A percentile compares a stretch with the other conserved stretches of the same genome.
Evolutionary conservation across 2,329 filamentous ascomycete genomes (phyloP).

Genomic region (Ceratocystis albifundus): DNA sequence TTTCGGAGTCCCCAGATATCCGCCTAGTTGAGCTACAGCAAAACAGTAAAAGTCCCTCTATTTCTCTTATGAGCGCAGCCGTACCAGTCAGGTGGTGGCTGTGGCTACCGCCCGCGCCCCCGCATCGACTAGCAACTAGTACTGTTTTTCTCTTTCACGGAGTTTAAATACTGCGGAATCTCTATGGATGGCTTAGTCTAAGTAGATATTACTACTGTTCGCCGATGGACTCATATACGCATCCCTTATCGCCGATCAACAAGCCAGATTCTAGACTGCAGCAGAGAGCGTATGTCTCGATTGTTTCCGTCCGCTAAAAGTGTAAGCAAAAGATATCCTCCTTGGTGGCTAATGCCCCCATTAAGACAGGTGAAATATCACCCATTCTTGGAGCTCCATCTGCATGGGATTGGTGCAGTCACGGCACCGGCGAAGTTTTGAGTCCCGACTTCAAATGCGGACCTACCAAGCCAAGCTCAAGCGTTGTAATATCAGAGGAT

Average conservation of each 20-base stretch:
- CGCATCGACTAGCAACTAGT: not conserved
- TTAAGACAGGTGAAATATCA: no score
- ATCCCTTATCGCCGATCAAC: no score
- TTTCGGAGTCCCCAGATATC: not conserved
- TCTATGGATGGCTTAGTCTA: not conserved
- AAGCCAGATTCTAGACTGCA: no score
- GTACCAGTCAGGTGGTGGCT: not conserved
- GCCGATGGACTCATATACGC: not conserved
- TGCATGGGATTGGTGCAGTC: no score
- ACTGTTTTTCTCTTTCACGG: not conserved
- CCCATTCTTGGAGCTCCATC: no score
- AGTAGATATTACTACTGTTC: not conserved
- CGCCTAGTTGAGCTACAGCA: not conserved
- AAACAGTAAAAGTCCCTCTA: not conserved
- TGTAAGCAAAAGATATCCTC: no score
- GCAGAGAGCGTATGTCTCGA: not conserved
- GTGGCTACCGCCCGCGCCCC: not conserved
- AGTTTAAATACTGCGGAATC: not conserved
- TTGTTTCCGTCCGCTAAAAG: not conserved
- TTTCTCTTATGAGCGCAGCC: not conserved
- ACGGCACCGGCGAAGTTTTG: not conserved
- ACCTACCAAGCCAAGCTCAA: not conserved
- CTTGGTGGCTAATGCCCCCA: no score
- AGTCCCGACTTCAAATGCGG: not conserved
- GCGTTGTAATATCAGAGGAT: not conserved